phyloP scores from a whole-genome alignment of 129 eudicot species.

The Kitagawia praeruptora region DNA sequence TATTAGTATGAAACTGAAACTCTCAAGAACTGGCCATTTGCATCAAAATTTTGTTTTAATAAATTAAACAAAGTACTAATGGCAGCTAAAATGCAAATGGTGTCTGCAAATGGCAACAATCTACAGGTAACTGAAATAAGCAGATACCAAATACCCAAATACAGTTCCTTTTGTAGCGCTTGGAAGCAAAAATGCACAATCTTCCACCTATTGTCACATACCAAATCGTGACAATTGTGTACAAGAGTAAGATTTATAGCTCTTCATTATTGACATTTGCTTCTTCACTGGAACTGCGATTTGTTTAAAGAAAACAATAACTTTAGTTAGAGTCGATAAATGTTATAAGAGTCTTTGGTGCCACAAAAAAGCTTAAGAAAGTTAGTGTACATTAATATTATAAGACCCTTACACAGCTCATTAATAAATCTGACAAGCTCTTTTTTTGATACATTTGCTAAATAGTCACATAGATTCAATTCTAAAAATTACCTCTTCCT shows the following conservation, averaged over 20 bases:
- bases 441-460: no score
- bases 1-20: neutral
- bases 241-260: slow-evolving; percentile 19
- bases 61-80: neutral
- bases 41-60: neutral
- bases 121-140: neutral
- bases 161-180: neutral
- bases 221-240: neutral
- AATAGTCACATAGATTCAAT: no score
- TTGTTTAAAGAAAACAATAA: neutral
- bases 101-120: neutral
- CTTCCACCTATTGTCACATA: neutral
- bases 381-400: neutral
- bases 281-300: slow-evolving; percentile 24
- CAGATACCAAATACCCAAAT: neutral
- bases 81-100: neutral
- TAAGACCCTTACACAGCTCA: no score
- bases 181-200: neutral
- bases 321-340: neutral
- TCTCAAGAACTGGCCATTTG: neutral
- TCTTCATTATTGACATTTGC: slow-evolving; percentile 32
- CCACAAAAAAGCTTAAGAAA: neutral
- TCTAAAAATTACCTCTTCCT: slow-evolving; percentile 39
- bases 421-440: no score
- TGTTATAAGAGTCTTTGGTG: neutral